phyloP scores from a whole-genome alignment of 169 alveolate species.

The Prorocentrum cordatum region DNA sequence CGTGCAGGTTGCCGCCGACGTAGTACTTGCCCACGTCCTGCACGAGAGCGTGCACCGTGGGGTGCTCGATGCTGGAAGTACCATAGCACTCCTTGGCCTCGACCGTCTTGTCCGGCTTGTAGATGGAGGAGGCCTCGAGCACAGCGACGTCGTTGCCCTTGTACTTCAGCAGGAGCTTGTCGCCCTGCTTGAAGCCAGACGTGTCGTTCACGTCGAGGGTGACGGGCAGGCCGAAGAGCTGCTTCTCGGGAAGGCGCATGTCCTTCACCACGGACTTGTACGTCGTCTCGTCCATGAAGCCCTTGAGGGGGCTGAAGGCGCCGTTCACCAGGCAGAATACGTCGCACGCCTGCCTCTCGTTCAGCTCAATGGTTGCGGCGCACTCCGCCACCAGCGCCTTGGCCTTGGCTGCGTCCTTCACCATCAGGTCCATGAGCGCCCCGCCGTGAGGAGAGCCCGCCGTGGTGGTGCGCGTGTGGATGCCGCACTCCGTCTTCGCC shows the following conservation, averaged over 20 bases:
- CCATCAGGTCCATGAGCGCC: constrained; percentile 42
- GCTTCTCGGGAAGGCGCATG: constrained; percentile 71
- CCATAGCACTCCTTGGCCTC: constrained; percentile 70
- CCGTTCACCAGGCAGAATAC: constrained; percentile 68
- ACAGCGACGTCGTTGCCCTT: constrained; percentile 61
- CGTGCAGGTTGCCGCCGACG: constrained; percentile 9
- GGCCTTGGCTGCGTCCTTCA: constrained; percentile 56
- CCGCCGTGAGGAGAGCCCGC: constrained; percentile 68
- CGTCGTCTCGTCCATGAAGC: constrained; percentile 8
- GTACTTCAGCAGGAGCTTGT: constrained; percentile 17
- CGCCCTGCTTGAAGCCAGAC: background rate
- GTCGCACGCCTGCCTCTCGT: constrained; percentile 70
- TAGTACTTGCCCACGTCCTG: constrained; percentile 31
- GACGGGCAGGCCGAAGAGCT: constrained; percentile 69
- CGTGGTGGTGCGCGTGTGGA: constrained; percentile 64
- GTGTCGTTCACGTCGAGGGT: constrained; percentile 50
- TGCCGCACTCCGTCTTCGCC: constrained; percentile 70
- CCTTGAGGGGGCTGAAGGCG: constrained; percentile 64
- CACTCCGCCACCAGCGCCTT: background rate
- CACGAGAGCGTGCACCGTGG: constrained; percentile 30
- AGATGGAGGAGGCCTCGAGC: constrained; percentile 60
- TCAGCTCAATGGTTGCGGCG: constrained; percentile 32
- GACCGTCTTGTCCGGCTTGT: constrained; percentile 66
- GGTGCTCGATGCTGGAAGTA: constrained; percentile 66
- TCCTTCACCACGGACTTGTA: background rate